Percentiles rank a stretch among this genome's conserved stretches.
These are phyloP conservation scores for Syzygium malaccense DNA, from an alignment of 441 rosid genomes.

Conservation along the genomic window DNA sequence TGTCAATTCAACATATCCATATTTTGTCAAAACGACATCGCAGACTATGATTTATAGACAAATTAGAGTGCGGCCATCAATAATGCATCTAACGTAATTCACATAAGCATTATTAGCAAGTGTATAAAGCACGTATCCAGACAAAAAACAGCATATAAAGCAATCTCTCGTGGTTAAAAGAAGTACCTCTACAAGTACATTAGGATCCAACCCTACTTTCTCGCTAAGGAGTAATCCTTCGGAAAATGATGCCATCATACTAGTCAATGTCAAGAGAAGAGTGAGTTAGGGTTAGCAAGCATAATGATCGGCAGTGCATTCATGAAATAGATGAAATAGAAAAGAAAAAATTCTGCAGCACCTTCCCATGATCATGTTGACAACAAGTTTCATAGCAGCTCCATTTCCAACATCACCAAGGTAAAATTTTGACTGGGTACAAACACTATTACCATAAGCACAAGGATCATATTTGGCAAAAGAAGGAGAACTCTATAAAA, in stretches of 20 bases:
- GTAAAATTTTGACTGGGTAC: conserved; percentile 78
- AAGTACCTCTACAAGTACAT: conserved; percentile 66
- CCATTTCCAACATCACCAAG: conserved; percentile 93
- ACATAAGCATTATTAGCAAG: not conserved
- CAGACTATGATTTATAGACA: not conserved
- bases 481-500: not conserved
- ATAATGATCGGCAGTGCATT: not conserved
- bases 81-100: not conserved
- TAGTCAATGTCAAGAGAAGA: conserved; percentile 22
- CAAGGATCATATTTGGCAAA: not conserved
- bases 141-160: not conserved
- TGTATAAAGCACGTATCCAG: not conserved
- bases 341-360: conserved; percentile 5
- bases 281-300: not conserved
- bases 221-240: conserved; percentile 80
- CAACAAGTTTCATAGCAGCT: conserved; percentile 94
- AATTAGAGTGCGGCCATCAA: not conserved
- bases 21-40: not conserved
- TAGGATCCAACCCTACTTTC: conserved; percentile 88
- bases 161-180: not conserved
- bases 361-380: conserved; percentile 99
- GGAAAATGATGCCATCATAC: conserved; percentile 94
- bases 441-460: not conserved
- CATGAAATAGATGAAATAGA: not conserved
- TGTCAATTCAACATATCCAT: not conserved